Conservation (phyloP, 495 filamentous ascomycete genomes). For the Talaromyces thailandensis region DNA sequence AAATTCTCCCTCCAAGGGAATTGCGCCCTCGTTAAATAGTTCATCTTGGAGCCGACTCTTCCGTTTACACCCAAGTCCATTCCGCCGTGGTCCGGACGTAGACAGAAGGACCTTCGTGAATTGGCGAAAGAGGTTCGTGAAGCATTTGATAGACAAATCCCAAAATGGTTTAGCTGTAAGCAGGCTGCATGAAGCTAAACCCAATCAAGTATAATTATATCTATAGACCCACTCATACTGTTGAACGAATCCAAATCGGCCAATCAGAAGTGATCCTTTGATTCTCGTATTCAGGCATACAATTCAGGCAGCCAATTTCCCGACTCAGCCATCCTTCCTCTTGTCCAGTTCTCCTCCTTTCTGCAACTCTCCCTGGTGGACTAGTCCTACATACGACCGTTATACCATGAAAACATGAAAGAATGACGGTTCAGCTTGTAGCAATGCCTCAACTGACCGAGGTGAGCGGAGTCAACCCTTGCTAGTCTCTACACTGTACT, state of each 20-base stretch:
- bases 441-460: slow-evolving; percentile 32
- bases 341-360: background rate
- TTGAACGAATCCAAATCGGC: background rate
- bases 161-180: slow-evolving; percentile 16
- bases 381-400: background rate
- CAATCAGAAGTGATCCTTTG: slow-evolving; percentile 4
- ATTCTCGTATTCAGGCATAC: background rate
- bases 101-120: background rate
- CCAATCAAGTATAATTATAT: slow-evolving; percentile 11
- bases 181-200: slow-evolving; percentile 29
- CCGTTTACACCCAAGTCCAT: background rate
- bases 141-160: background rate
- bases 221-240: slow-evolving; percentile 10
- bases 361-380: background rate
- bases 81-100: background rate
- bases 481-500: slow-evolving; percentile 11
- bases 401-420: background rate
- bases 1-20: background rate
- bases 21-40: background rate
- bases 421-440: slow-evolving; percentile 17
- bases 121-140: background rate
- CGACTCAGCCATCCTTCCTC: background rate
- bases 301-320: background rate
- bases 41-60: background rate
- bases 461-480: slow-evolving; percentile 12